Evolutionary conservation across 768 basidiomycete genomes (phyloP), one percentile per base, ranked within the genome.

Genomic region (Coprinellus micaceus): DNA sequence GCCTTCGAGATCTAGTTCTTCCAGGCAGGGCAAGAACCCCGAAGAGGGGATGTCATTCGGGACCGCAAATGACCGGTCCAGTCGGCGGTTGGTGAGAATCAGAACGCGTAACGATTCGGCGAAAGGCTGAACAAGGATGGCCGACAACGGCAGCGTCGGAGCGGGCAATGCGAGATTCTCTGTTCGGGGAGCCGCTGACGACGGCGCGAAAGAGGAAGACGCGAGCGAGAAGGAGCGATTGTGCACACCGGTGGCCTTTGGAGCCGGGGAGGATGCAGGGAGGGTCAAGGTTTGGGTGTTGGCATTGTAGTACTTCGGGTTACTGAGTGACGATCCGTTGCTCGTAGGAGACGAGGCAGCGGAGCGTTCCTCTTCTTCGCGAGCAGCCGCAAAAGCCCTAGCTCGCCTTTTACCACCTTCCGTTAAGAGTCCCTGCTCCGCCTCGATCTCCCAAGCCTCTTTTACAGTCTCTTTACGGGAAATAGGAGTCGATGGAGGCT

Each of bases 361-460:
- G 2, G 26, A 29, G 6, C 21, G 22, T 24, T 47, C 45, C 6
- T 47, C 45, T 13, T 24, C 45, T 4, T 13, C 45, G 25, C 45
- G 45, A 47, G 67, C 63, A 2, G 78, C 76, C 17, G 80, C 82
- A 4, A 73, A 74, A 0, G 84, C 86, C 56, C 84, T 74, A 21
- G 84, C 83, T 19, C 86, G 79, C 33, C 88, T 74, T 61, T 79
- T 81, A 17, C 84, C 88, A 19, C 88, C 90, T 62, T 91, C 91
- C 0, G 88, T 88, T 28, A 86, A 64, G 47, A 91, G 66, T 1
- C 88, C 88, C 57, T 84, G 84, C 63, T 91, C 88, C 0, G 86
- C 87, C 57, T 89, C 88, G 28, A 88, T 77, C 61, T 91, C 90
- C 89, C 89, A 91, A n/a, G 77, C 66, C 63, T 91, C 90, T 63